Evolutionary conservation across 768 basidiomycete genomes (phyloP), one percentile per base, ranked within the genome.

Genomic region (Suillus tomentosus): DNA sequence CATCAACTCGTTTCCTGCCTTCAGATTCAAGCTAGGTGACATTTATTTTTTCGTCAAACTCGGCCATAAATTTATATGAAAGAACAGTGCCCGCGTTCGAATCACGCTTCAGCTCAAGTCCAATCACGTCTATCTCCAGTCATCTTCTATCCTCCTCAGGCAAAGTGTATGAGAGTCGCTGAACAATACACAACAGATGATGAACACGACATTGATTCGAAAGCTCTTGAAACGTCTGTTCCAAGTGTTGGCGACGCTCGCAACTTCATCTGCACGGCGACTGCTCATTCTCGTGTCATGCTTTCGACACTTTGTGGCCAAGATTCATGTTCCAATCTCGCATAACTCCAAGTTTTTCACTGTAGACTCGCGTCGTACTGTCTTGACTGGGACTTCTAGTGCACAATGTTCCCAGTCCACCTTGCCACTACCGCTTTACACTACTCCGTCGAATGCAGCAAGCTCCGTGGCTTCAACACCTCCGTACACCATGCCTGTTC

Each of bases 271-370:
- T 27, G 57, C 57, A 11, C 57, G 19, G 17, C 37, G 40, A 27
- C 24, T 58, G 1, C 24, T 27, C 24, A 58, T 42, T 42, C 24
- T 58, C 17, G 5, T 58, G 5, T 42, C 39, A 7, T 58, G 7
- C 24, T 42, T 58, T 58, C 57, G 40, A 42, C 57, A 6, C 24
- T 57, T 57, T 31, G 24, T 58, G 57, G 17, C 24, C 40, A 58
- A 42, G 14, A 10, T 42, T 31, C 24, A 27, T 24, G 24, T 17
- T 58, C 17, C 24, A 42, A 27, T 17, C 5, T 19, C 5, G 24
- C 17, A 58, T 13, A 17, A 42, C 24, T 40, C 56, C n/a, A 57
- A 37, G 56, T 57, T 10, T 24, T 39, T 15, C 24, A 27, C 15
- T 42, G 39, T 24, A 40, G 39, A 27, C 31, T 13, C 53, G 1